phyloP scores from a whole-genome alignment of 2,329 filamentous ascomycete species.

The Shiraia bambusicola region DNA sequence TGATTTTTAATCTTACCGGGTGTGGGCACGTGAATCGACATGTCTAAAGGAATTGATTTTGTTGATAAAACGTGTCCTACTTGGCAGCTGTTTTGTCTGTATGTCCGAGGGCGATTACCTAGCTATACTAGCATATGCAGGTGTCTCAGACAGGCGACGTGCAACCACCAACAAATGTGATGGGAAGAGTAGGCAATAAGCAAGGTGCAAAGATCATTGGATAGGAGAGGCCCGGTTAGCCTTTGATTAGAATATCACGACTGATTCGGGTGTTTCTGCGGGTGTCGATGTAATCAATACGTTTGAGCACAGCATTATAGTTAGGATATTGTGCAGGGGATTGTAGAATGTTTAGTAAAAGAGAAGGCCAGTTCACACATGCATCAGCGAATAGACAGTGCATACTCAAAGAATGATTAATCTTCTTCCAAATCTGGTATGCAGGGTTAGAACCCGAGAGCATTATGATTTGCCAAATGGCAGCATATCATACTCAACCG shows the following conservation, averaged over 20 bases:
- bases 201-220: constrained; percentile 59
- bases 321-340: constrained; percentile 48
- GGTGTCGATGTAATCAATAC: constrained; percentile 63
- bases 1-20: constrained; percentile 67
- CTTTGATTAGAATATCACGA: constrained; percentile 65
- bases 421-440: too few relatives aligned
- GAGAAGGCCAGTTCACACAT: neutral
- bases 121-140: constrained; percentile 58
- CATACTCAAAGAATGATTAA: too few relatives aligned
- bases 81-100: constrained; percentile 61
- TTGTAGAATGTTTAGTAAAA: constrained; percentile 31
- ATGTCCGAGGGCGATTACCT: constrained; percentile 65
- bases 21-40: constrained; percentile 45
- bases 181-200: constrained; percentile 47
- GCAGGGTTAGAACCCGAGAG: too few relatives aligned
- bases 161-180: constrained; percentile 66
- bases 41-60: constrained; percentile 48
- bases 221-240: constrained; percentile 56
- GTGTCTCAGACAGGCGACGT: constrained; percentile 58
- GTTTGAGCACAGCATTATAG: constrained; percentile 56
- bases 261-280: constrained; percentile 63
- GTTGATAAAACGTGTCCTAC: constrained; percentile 50
- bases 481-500: too few relatives aligned
- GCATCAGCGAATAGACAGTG: too few relatives aligned
- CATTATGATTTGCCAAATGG: too few relatives aligned